Percentiles rank a stretch among this genome's conserved stretches.
phyloP scores from a whole-genome alignment of 257 asterid genomes.

The Solanum phureja region DNA sequence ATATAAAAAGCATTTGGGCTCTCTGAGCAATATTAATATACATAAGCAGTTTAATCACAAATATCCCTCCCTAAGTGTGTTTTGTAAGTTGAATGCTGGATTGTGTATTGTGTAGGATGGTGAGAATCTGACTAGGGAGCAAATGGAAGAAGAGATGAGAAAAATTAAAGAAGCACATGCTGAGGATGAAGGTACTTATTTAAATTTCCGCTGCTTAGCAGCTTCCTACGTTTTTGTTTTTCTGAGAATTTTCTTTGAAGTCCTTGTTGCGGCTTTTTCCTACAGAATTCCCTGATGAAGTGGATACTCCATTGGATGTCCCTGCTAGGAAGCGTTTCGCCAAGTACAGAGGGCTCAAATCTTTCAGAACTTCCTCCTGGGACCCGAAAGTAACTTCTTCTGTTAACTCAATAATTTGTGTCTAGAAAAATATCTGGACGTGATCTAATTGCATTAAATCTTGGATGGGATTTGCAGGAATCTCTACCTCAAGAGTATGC shows the following conservation, averaged over 20 bases:
- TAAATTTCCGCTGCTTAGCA: neutral
- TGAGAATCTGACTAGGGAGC: constrained; percentile 75
- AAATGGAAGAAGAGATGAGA: constrained; percentile 73
- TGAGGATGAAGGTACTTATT: constrained; percentile 79
- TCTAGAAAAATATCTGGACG: neutral
- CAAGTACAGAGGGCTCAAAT: constrained; percentile 86
- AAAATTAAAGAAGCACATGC: constrained; percentile 85
- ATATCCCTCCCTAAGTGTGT: neutral
- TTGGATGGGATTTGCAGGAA: constrained; percentile 48
- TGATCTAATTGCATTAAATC: constrained; percentile 3
- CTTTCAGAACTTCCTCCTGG: constrained; percentile 97
- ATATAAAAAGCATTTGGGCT: neutral
- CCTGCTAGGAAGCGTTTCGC: constrained; percentile 94
- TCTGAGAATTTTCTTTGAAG: neutral
- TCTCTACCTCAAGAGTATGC: constrained; percentile 88
- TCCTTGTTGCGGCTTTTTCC: neutral
- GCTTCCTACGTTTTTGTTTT: neutral
- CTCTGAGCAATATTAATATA: neutral
- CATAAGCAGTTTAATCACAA: neutral
- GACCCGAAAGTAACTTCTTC: constrained; percentile 75
- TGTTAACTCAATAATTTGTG: neutral
- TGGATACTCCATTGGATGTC: constrained; percentile 82
- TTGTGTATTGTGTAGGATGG: constrained; percentile 46
- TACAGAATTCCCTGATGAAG: constrained; percentile 96
- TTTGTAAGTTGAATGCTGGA: neutral